Base-by-base conservation (phyloP, 352 stramenopile species). In the Aphanomyces cochlioides region DNA sequence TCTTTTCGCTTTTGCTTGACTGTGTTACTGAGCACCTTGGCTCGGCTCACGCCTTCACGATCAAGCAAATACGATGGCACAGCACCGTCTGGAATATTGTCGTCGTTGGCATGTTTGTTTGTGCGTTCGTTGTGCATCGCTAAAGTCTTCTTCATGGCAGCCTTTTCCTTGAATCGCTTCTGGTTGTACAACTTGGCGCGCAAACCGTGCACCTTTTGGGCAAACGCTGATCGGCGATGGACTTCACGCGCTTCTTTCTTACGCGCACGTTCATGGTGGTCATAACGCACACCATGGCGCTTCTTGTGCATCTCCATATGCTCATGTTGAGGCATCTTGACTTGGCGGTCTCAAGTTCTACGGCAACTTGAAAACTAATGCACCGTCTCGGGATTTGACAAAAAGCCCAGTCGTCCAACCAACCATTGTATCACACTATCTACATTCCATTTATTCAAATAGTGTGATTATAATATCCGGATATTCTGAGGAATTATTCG, bases 1-100 rank as follows among this genome's bases (percentile, higher is more conserved):
- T 99, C 98, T 81, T 99, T 99, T 72, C 98, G 87, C 82, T 99
- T 99, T 88, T 99, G 98, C 82, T 99, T 99, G 28, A 99, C 96
- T 38, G 97, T 99, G 85, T 99, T 99, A 81, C 88, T 98, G 69
- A 99, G 83, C 64, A 99, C 97, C 80, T 99, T 99, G 72, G 98
- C 97, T 43, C 97, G 90, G 63, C 90, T 98, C 12, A 99, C 97
- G 47, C 96, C 97, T 77, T 99, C 97, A 72, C 98, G 90, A 85
- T 99, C 98, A 17, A 99, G 81, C 78, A 99, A 80, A 79, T 99
- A 99, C n/a, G 97, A 97, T 12, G 96, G 97, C 56, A 99, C 92
- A 28, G 97, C 97, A 53, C 96, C 97, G 72, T 99, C 96, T 3
- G 96, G 92, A 56, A 97, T 92, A 67, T 92, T 86, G 73, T 99